Base-by-base conservation (phyloP, 164 flowering plant species). In the Brasenia schreberi region DNA sequence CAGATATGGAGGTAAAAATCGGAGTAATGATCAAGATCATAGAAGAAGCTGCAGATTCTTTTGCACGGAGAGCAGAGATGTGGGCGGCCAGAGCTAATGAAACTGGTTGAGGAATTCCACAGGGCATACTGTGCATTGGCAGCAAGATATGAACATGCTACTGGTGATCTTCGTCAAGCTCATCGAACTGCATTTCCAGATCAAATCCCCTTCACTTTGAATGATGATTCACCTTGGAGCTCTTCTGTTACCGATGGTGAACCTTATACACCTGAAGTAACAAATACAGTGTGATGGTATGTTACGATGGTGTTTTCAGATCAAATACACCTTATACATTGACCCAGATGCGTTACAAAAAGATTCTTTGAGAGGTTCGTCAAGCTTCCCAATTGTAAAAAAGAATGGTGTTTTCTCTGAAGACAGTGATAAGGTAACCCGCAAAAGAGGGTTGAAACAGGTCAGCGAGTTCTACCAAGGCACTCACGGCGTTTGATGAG, bases 51-150 rank as follows among this genome's bases (percentile, higher is more conserved):
- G 96, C 92, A 14, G 98, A 92, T 78, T 83, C 98, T 12, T 92
- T 92, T 82, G 95, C 95, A 68, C 84, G 90, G 68, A 87, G 96
- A 74, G 98, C 96, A 17, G 98, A 93, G 70, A 90, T 93, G 98
- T 93, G 87, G 88, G 71, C 87, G 98, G 0, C 98, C 98, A 17
- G 96, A 90, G 82, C 87, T 92, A 45, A 90, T 92, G 90, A 88
- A 88, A 73, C 69, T 89, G 76, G 96, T 92, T 11, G 96, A 92
- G 78, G 98, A 88, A 63, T 88, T 92, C 71, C 90, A 90, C 74
- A 76, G 96, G 61, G 94, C 92, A 27, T 92, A 92, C 67, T 92
- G 96, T 73, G 93, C 96, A n/a, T 79, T 92, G 67, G 98, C 98
- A 68, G 98, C 88, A 76, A 81, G 95, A 77, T 92, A 92, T 70